Percentiles rank a stretch among this genome's conserved stretches.
Conservation (phyloP, 2,329 filamentous ascomycete genomes). For the Canariomyces notabilis region DNA sequence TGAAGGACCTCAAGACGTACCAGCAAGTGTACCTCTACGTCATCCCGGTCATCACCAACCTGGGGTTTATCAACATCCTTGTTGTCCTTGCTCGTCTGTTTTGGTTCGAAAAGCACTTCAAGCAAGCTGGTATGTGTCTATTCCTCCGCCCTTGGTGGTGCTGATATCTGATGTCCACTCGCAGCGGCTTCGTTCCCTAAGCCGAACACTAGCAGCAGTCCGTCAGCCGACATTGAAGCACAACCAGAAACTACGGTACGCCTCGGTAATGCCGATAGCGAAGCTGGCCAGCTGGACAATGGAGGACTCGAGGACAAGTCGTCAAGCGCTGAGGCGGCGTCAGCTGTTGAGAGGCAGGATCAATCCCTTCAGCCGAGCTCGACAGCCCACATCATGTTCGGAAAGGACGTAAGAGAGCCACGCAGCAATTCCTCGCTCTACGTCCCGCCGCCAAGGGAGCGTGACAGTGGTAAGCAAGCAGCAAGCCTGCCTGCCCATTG, state of each 20-base stretch:
- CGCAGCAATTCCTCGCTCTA: background rate
- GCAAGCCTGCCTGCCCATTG: too few relatives aligned
- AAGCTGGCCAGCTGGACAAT: too few relatives aligned
- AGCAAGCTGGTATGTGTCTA: background rate
- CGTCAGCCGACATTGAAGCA: too few relatives aligned
- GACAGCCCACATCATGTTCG: constrained; percentile 1
- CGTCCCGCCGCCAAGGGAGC: constrained; percentile 1
- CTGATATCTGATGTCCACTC: background rate
- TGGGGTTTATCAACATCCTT: constrained; percentile 45
- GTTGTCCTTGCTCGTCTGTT: constrained; percentile 43
- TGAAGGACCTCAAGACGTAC: constrained; percentile 44
- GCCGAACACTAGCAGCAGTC: too few relatives aligned
- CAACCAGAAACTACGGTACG: too few relatives aligned
- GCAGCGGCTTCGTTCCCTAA: too few relatives aligned
- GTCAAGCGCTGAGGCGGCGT: too few relatives aligned
- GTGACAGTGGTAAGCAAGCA: too few relatives aligned
- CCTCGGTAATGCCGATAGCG: too few relatives aligned
- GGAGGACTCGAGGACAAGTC: too few relatives aligned
- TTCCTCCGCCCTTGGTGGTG: background rate
- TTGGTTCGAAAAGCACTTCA: constrained; percentile 39
- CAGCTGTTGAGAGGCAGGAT: too few relatives aligned
- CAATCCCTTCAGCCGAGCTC: too few relatives aligned
- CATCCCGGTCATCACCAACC: constrained; percentile 43
- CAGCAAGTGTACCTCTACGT: constrained; percentile 50
- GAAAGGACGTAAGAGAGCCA: background rate